Conservation (phyloP, 73 alveolate species). For the Blepharisma japonicum region DNA sequence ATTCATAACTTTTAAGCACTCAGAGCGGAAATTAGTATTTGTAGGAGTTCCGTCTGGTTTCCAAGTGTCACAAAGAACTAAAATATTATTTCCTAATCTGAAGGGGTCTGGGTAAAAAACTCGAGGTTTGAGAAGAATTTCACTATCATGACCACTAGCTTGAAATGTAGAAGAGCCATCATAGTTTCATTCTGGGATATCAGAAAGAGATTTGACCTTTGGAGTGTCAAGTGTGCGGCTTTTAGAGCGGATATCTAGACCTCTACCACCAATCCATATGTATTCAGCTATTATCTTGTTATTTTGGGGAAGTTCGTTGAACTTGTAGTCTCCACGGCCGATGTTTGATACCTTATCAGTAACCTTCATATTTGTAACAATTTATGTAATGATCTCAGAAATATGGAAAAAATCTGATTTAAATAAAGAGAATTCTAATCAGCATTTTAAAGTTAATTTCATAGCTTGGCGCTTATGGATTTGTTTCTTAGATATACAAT, state of each 20-base stretch:
- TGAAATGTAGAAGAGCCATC: slow-evolving; percentile 90
- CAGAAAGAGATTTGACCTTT: slow-evolving; percentile 33
- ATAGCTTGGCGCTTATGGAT: too few species aligned
- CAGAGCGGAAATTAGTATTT: slow-evolving; percentile 65
- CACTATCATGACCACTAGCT: slow-evolving; percentile 87
- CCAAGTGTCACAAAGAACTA: slow-evolving; percentile 73
- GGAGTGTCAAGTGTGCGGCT: slow-evolving; percentile 35
- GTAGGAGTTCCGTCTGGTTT: slow-evolving; percentile 69
- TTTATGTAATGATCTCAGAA: too few species aligned
- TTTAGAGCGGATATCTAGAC: slow-evolving; percentile 68
- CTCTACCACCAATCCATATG: slow-evolving; percentile 85
- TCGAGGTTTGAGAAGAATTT: slow-evolving; percentile 84
- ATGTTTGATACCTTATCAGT: too few species aligned
- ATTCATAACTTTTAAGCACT: slow-evolving; percentile 50
- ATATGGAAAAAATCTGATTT: too few species aligned
- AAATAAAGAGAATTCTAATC: too few species aligned
- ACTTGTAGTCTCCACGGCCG: too few species aligned
- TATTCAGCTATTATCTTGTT: slow-evolving; percentile 55
- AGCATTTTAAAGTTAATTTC: too few species aligned
- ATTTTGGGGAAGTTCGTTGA: too few species aligned
- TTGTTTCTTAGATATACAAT: too few species aligned
- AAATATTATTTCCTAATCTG: slow-evolving; percentile 64
- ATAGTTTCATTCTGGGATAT: slow-evolving; percentile 90
- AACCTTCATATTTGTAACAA: too few species aligned
- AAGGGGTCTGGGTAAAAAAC: slow-evolving; percentile 86